Conservation (phyloP, 805 yeast species). For the Peterozyma xylosa region DNA sequence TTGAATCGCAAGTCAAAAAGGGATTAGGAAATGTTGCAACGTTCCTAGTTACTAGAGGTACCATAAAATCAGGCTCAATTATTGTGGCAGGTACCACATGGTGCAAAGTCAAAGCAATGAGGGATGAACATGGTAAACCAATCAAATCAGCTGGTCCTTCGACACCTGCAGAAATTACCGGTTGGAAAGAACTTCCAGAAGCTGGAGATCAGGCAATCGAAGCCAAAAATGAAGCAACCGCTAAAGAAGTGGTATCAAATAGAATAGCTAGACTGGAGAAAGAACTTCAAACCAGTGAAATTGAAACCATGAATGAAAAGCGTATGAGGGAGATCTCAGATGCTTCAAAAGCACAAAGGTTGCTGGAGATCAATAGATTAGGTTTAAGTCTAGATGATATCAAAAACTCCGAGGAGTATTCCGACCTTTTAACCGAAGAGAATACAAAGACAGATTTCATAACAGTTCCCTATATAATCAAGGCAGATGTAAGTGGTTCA, state of each 20-base stretch:
- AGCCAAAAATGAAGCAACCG: constrained; percentile 65
- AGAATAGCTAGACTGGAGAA: constrained; percentile 47
- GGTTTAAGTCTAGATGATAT: constrained; percentile 51
- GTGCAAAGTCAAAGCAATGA: constrained; percentile 76
- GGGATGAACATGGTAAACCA: constrained; percentile 61
- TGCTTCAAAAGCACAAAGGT: constrained; percentile 41
- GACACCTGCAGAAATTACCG: constrained; percentile 82
- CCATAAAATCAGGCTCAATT: constrained; percentile 59
- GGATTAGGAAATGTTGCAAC: constrained; percentile 87
- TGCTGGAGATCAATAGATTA: constrained; percentile 49
- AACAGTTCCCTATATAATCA: constrained; percentile 56
- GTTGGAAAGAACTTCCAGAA: constrained; percentile 90
- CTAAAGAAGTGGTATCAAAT: constrained; percentile 67
- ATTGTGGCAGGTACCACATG: constrained; percentile 82
- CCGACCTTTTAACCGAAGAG: constrained; percentile 13
- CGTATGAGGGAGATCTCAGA: constrained; percentile 49
- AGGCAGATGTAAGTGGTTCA: constrained; percentile 92
- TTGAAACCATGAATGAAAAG: constrained; percentile 64
- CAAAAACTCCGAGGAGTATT: constrained; percentile 21
- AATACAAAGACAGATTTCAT: constrained; percentile 18
- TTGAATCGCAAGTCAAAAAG: constrained; percentile 76
- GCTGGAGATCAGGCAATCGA: constrained; percentile 84
- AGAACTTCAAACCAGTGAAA: constrained; percentile 52
- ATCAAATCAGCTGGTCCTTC: constrained; percentile 74
- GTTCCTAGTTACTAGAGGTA: constrained; percentile 73